Evolutionary conservation across 306 rosid genomes (phyloP).

Genomic region (Cicer arietinum): DNA sequence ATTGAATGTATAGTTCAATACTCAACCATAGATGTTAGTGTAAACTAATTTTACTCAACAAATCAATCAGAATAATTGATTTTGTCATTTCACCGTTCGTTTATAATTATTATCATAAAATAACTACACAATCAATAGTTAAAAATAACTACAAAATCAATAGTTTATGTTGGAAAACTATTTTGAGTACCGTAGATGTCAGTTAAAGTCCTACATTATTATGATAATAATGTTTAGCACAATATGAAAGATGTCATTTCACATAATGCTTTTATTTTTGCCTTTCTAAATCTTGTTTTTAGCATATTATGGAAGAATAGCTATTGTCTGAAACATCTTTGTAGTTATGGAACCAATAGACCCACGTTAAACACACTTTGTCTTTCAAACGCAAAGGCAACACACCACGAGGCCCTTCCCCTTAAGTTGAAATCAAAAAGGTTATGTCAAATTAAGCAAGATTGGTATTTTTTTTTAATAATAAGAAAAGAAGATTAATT

Average conservation of each 20-base stretch:
- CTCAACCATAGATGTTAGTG: no score
- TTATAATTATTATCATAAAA: no score
- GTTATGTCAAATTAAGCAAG: background rate
- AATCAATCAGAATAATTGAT: no score
- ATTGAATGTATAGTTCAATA: no score
- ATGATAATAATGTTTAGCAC: constrained; percentile 12
- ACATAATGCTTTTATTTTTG: constrained; percentile 44
- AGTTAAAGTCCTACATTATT: background rate
- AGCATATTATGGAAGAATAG: constrained; percentile 39
- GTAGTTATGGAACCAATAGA: constrained; percentile 30
- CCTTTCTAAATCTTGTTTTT: constrained; percentile 50
- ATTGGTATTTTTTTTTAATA: background rate
- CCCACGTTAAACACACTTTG: constrained; percentile 42
- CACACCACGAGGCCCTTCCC: background rate
- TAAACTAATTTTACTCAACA: no score
- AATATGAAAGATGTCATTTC: constrained; percentile 45
- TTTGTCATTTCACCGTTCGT: no score
- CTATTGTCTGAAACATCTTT: constrained; percentile 32
- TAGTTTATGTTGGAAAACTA: no score
- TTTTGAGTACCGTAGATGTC: no score
- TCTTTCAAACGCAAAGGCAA: constrained; percentile 7
- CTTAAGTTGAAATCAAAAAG: background rate
- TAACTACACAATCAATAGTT: no score
- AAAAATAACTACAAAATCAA: no score
- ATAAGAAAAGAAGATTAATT: background rate